A percentile compares a stretch with the other conserved stretches of the same genome.
Conservation (phyloP, 2,329 filamentous ascomycete species). For the Arthroderma sp. region DNA sequence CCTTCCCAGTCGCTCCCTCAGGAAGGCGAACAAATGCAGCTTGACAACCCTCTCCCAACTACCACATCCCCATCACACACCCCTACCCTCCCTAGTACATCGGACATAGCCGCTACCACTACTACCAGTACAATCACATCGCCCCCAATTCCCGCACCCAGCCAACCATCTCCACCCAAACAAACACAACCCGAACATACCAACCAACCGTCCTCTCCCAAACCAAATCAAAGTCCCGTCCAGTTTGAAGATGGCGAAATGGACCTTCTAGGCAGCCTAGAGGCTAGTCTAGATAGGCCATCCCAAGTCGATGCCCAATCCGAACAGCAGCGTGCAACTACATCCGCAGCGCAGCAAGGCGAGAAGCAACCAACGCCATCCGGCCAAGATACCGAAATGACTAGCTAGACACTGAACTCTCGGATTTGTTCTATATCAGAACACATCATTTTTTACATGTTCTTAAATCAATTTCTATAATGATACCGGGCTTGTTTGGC, state of each 20-base stretch:
- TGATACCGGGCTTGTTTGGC: too few species aligned
- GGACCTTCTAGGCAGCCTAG: constrained; percentile 36
- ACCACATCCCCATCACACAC: too few species aligned
- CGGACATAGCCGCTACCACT: too few species aligned
- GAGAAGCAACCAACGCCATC: not conserved
- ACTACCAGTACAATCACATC: too few species aligned
- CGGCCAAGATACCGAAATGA: constrained; percentile 1
- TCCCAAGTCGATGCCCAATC: not conserved
- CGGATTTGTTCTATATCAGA: not conserved
- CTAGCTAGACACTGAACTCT: not conserved
- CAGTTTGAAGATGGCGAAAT: constrained; percentile 25
- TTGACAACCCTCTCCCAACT: too few species aligned
- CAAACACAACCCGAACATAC: not conserved
- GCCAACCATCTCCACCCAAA: not conserved
- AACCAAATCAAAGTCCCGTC: not conserved
- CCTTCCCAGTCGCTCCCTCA: too few species aligned
- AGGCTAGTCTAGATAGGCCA: constrained; percentile 26
- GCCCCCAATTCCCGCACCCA: not conserved
- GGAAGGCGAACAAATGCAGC: too few species aligned
- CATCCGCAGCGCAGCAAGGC: not conserved
- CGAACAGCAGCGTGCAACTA: not conserved
- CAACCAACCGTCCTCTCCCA: not conserved
- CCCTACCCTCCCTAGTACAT: too few species aligned
- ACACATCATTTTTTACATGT: too few species aligned
- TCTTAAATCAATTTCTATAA: too few species aligned